Evolutionary conservation across 1,284 basidiomycete species (phyloP).

Genomic region (Tilletia horrida): DNA sequence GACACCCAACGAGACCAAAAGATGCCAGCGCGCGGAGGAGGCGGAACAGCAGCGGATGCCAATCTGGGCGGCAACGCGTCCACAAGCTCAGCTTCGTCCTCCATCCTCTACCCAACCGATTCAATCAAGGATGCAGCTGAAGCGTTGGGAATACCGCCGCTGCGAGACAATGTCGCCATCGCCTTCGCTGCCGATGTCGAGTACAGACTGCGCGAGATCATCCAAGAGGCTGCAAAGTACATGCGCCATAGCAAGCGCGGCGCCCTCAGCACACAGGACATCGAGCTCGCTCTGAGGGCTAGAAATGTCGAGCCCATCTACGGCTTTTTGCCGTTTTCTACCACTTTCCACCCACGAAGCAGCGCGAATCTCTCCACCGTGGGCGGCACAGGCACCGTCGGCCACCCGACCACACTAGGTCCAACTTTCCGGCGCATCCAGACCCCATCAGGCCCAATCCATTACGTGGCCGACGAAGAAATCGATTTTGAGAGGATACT

Average conservation of each 20-base stretch:
- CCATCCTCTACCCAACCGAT: slow-evolving; percentile 49
- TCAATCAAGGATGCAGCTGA: slow-evolving; percentile 73
- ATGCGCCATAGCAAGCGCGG: slow-evolving; percentile 89
- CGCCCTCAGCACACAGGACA: slow-evolving; percentile 79
- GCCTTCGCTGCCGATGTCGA: slow-evolving; percentile 93
- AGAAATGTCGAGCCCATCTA: slow-evolving; percentile 74
- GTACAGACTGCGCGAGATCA: slow-evolving; percentile 87
- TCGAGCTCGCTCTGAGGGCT: slow-evolving; percentile 87
- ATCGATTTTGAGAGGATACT: slow-evolving; percentile 76
- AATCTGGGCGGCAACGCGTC: background rate
- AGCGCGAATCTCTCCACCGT: slow-evolving; percentile 2
- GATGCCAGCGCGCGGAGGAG: background rate
- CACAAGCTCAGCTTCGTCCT: slow-evolving; percentile 21
- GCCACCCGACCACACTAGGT: slow-evolving; percentile 20
- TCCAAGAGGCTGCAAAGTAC: slow-evolving; percentile 94
- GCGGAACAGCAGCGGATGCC: no score
- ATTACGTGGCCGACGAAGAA: slow-evolving; percentile 93
- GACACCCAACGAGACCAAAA: background rate
- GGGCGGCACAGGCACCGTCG: slow-evolving; percentile 23
- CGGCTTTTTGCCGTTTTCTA: slow-evolving; percentile 40
- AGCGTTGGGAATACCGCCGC: slow-evolving; percentile 72
- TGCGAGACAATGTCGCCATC: slow-evolving; percentile 76
- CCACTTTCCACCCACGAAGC: background rate
- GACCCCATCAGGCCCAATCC: slow-evolving; percentile 62
- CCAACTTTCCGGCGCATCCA: slow-evolving; percentile 54